These are phyloP conservation scores for Exophiala sp. DNA, from an alignment of 2,329 filamentous ascomycete species.

Conservation along the genomic window DNA sequence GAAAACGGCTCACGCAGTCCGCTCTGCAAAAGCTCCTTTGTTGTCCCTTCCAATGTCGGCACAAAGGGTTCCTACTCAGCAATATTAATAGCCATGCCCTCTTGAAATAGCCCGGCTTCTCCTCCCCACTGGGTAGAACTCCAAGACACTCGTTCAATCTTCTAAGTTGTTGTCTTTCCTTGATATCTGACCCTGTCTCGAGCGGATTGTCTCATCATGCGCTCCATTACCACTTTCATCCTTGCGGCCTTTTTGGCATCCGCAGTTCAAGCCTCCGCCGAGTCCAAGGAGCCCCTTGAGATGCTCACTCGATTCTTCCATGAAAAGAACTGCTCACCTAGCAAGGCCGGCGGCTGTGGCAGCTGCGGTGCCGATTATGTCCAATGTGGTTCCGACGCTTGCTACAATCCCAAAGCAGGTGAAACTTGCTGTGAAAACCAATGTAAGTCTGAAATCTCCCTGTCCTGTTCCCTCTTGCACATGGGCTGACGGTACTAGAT, in stretches of 20 bases:
- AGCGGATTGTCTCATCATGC: slow-evolving; percentile 9
- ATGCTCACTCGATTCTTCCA: slow-evolving; percentile 1
- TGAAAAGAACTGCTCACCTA: slow-evolving; percentile 6
- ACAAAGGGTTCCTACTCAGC: slow-evolving; percentile 15
- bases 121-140: slow-evolving; percentile 6
- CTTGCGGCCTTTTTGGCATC: slow-evolving; percentile 10
- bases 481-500: no score
- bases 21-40: slow-evolving; percentile 16
- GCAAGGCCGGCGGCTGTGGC: slow-evolving; percentile 6
- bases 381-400: slow-evolving; percentile 14
- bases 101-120: neutral
- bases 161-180: neutral
- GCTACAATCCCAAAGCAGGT: slow-evolving; percentile 27
- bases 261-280: slow-evolving; percentile 9
- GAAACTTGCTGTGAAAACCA: slow-evolving; percentile 27
- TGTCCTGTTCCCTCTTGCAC: neutral
- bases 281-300: neutral
- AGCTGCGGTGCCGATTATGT: slow-evolving; percentile 16
- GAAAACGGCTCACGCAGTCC: slow-evolving; percentile 12
- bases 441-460: slow-evolving; percentile 15
- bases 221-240: slow-evolving; percentile 10
- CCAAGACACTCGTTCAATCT: slow-evolving; percentile 13
- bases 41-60: slow-evolving; percentile 17
- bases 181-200: neutral
- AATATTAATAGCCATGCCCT: slow-evolving; percentile 7